Evolutionary conservation across 306 rosid genomes (phyloP).

Genomic region (Medicago lupulina): DNA sequence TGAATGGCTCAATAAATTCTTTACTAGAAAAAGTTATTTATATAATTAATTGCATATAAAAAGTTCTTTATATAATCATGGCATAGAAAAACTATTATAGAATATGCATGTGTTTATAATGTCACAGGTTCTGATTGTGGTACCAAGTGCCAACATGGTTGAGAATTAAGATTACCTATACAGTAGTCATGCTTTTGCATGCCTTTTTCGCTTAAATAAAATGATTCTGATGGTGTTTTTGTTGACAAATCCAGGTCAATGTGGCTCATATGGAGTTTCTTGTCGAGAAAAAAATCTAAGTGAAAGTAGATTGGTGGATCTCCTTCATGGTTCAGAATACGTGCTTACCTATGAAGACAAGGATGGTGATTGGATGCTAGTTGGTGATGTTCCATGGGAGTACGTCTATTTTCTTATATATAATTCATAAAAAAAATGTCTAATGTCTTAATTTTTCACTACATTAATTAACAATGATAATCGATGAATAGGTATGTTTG

Average conservation of each 20-base stretch:
- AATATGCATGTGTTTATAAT: background rate
- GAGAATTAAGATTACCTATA: too few relatives aligned
- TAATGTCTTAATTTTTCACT: background rate
- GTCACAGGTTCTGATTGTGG: slow-evolving; percentile 1
- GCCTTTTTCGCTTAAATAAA: too few relatives aligned
- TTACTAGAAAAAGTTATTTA: background rate
- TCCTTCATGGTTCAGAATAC: slow-evolving; percentile 86
- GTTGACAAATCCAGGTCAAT: slow-evolving; percentile 67
- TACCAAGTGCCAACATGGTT: too few relatives aligned
- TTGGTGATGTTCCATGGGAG: slow-evolving; percentile 99
- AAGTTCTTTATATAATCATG: too few relatives aligned
- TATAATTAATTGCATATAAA: too few relatives aligned
- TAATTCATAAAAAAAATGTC: background rate
- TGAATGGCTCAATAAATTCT: slow-evolving; percentile 9
- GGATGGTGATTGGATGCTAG: slow-evolving; percentile 98
- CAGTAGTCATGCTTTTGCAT: background rate
- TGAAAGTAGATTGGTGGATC: slow-evolving; percentile 84
- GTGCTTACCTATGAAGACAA: slow-evolving; percentile 98
- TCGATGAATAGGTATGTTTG: background rate
- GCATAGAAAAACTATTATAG: too few relatives aligned
- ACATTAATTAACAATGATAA: background rate
- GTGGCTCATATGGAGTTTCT: slow-evolving; percentile 74
- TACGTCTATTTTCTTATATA: slow-evolving; percentile 54
- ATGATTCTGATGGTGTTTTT: slow-evolving; percentile 16
- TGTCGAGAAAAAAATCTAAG: slow-evolving; percentile 73